A percentile compares a stretch with the other conserved stretches of the same genome.
These are phyloP conservation scores for Emergomyces orientalis DNA, from an alignment of 2,329 filamentous ascomycete genomes.

Conservation along the genomic window DNA sequence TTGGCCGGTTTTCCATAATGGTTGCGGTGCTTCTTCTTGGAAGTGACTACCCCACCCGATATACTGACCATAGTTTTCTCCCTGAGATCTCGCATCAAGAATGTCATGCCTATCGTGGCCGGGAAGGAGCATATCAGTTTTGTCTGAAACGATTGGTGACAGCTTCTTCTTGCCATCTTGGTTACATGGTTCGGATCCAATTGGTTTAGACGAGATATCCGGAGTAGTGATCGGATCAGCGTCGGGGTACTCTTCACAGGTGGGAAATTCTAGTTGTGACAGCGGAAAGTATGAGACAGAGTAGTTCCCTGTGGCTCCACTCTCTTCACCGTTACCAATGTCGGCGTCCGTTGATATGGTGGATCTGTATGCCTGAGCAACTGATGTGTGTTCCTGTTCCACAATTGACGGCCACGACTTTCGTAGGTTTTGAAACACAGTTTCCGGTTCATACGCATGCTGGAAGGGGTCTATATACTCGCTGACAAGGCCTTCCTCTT, in stretches of 20 bases:
- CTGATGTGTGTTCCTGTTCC: background rate
- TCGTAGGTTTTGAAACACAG: background rate
- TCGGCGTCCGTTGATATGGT: background rate
- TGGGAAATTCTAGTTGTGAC: background rate
- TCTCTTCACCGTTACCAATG: background rate
- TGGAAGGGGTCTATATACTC: background rate
- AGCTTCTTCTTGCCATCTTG: background rate
- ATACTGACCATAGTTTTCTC: background rate
- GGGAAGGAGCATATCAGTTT: background rate
- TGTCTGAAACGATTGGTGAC: background rate
- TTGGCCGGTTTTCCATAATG: background rate
- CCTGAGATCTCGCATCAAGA: background rate
- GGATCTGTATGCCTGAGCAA: background rate
- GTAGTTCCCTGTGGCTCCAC: background rate
- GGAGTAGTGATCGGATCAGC: background rate
- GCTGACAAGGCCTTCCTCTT: background rate
- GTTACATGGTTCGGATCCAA: background rate
- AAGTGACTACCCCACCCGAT: background rate
- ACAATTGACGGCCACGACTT: background rate
- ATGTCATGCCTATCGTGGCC: background rate
- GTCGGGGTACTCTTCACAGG: background rate
- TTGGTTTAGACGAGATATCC: background rate
- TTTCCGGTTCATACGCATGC: background rate
- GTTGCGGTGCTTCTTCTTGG: background rate
- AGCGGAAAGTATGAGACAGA: background rate